Evolutionary conservation across 176 grass and related monocot species (phyloP).

Genomic region (Oryza punctata): DNA sequence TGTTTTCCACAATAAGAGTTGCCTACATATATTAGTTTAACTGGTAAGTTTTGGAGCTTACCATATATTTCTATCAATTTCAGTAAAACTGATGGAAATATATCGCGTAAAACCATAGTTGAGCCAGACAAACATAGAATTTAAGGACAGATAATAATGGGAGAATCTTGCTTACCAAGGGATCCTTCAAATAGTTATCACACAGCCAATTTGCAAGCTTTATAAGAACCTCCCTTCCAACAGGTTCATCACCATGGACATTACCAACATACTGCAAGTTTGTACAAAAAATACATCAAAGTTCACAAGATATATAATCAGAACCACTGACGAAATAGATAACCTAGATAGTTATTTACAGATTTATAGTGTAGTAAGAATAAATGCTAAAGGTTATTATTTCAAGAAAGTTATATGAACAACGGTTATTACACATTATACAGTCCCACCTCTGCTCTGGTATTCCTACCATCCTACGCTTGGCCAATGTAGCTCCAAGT

Average conservation of each 20-base stretch:
- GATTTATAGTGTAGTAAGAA: neutral
- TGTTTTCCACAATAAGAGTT: constrained; percentile 79
- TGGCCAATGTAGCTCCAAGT: neutral
- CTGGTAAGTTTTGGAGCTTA: constrained; percentile 23
- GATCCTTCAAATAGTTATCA: constrained; percentile 81
- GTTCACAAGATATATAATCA: neutral
- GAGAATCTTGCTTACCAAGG: constrained; percentile 56
- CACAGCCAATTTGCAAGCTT: constrained; percentile 90
- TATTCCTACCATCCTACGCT: neutral
- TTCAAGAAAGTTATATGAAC: neutral
- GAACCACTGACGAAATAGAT: neutral
- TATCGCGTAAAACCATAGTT: neutral
- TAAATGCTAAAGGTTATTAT: neutral
- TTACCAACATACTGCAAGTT: constrained; percentile 85
- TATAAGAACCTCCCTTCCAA: constrained; percentile 92
- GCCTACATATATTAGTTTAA: constrained; percentile 62
- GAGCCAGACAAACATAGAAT: neutral
- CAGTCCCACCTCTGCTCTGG: neutral
- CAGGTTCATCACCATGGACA: constrained; percentile 93
- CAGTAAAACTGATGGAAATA: constrained; percentile 41
- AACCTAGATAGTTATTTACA: constrained; percentile 1
- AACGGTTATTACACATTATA: neutral
- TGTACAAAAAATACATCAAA: constrained; percentile 10
- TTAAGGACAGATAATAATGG: neutral
- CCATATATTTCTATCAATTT: constrained; percentile 2